Evolutionary conservation across 306 rosid genomes (phyloP).

Genomic region (Pyrus pyrifolia): DNA sequence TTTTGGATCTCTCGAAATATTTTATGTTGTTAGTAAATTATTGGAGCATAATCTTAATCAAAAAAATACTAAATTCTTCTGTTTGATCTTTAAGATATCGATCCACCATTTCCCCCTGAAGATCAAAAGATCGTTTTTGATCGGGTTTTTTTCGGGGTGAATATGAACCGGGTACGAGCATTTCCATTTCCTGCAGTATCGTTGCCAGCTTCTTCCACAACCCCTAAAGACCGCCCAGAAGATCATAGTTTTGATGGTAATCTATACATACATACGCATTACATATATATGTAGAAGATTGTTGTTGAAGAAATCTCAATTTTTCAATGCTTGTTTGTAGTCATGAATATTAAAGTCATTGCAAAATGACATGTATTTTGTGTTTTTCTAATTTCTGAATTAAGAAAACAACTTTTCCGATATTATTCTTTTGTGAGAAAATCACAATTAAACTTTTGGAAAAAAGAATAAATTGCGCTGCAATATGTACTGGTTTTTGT

Average conservation of each 20-base stretch:
- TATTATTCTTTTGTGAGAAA: not conserved
- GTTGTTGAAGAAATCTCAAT: not conserved
- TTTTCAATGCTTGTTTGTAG: not conserved
- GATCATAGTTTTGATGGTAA: constrained; percentile 63
- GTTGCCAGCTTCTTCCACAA: constrained; percentile 28
- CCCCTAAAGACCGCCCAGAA: constrained; percentile 18
- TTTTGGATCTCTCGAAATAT: constrained; percentile 30
- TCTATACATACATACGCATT: not conserved
- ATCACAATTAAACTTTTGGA: not conserved
- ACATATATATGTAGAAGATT: not conserved
- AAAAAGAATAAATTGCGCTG: not conserved
- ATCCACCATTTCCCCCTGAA: constrained; percentile 3
- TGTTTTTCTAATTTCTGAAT: not conserved
- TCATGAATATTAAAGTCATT: not conserved
- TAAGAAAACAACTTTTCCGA: not conserved
- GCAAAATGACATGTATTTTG: not conserved
- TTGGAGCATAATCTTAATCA: not conserved
- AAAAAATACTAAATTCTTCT: not conserved
- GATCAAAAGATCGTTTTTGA: not conserved
- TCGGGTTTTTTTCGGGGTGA: constrained; percentile 14
- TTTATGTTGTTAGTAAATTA: not conserved
- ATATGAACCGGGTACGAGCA: constrained; percentile 42
- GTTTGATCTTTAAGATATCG: not conserved
- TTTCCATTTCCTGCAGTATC: constrained; percentile 46
- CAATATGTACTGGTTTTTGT: not conserved